Percentiles rank a stretch among this genome's conserved stretches.
These are phyloP conservation scores for Reticulascus tulasneorum DNA, from an alignment of 2,329 filamentous ascomycete species.

Conservation along the genomic window DNA sequence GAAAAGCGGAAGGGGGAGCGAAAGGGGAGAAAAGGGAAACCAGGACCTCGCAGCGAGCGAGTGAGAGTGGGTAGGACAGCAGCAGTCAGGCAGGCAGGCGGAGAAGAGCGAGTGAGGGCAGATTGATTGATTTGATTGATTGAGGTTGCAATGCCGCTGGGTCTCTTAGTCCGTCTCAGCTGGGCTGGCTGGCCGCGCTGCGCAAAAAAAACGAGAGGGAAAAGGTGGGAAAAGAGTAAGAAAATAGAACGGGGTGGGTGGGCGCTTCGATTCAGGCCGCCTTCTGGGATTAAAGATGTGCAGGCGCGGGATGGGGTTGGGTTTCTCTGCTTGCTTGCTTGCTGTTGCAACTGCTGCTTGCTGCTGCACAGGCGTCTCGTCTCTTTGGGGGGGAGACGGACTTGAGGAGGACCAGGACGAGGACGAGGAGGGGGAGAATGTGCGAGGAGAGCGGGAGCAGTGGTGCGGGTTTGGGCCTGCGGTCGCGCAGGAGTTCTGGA, in stretches of 20 bases:
- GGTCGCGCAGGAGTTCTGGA: neutral
- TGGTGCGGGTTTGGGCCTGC: neutral
- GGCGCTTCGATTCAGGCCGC: no score
- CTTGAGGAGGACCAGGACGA: slow-evolving; percentile 3
- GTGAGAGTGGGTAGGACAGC: slow-evolving; percentile 11
- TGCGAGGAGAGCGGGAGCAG: neutral
- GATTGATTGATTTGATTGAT: no score
- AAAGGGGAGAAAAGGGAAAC: slow-evolving; percentile 12
- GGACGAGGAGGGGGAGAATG: neutral
- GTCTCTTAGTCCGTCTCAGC: neutral
- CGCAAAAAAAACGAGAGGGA: slow-evolving; percentile 1
- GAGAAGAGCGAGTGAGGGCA: no score
- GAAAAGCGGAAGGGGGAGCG: slow-evolving; percentile 9
- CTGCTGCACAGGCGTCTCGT: neutral
- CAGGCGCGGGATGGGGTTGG: no score
- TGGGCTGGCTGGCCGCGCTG: no score
- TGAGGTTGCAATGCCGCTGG: slow-evolving; percentile 4
- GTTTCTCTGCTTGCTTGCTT: no score
- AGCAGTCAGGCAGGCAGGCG: no score
- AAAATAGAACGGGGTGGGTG: slow-evolving; percentile 11
- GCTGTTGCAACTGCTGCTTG: no score
- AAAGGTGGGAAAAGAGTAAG: slow-evolving; percentile 6
- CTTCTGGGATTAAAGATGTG: no score
- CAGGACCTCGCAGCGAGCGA: slow-evolving; percentile 10
- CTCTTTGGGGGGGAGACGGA: neutral